Evolutionary conservation across 139 green algal species (phyloP).

Genomic region (Chlamydomonas sp.): DNA sequence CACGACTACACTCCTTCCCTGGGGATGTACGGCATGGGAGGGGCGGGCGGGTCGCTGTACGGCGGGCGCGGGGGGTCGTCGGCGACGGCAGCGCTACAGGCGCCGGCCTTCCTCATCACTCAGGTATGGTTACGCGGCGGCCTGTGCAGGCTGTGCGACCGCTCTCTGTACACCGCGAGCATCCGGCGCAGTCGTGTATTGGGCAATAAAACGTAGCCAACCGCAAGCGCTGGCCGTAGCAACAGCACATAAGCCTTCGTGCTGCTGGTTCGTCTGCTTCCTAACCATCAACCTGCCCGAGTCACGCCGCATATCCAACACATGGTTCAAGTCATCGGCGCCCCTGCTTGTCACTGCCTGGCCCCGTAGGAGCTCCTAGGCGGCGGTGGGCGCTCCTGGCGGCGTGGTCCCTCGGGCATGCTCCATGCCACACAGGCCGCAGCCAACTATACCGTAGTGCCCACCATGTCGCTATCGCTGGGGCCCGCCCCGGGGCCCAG

Average conservation of each 20-base stretch:
- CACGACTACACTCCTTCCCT: slow-evolving; percentile 31
- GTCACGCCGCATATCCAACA: too few relatives aligned
- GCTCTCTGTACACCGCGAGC: too few relatives aligned
- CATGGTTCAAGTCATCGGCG: too few relatives aligned
- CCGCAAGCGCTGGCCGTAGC: too few relatives aligned
- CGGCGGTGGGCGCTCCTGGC: neutral
- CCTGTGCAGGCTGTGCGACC: too few relatives aligned
- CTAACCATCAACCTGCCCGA: too few relatives aligned
- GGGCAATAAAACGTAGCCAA: too few relatives aligned
- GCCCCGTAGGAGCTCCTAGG: slow-evolving; percentile 2
- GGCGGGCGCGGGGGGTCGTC: neutral
- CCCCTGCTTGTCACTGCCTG: neutral
- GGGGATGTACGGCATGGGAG: slow-evolving; percentile 1
- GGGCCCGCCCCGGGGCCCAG: too few relatives aligned
- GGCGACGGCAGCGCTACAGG: slow-evolving; percentile 12
- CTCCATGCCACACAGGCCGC: slow-evolving; percentile 1
- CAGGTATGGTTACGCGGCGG: neutral
- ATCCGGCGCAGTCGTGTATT: too few relatives aligned
- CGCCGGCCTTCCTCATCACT: slow-evolving; percentile 20
- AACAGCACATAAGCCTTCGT: too few relatives aligned
- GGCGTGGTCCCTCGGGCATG: neutral
- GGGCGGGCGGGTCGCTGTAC: too few relatives aligned
- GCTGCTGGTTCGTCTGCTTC: too few relatives aligned
- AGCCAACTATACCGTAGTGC: slow-evolving; percentile 1
- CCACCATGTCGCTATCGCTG: slow-evolving; percentile 19